phyloP scores from a whole-genome alignment of 1,284 basidiomycete species.

The Apiotrichum brassicae region DNA sequence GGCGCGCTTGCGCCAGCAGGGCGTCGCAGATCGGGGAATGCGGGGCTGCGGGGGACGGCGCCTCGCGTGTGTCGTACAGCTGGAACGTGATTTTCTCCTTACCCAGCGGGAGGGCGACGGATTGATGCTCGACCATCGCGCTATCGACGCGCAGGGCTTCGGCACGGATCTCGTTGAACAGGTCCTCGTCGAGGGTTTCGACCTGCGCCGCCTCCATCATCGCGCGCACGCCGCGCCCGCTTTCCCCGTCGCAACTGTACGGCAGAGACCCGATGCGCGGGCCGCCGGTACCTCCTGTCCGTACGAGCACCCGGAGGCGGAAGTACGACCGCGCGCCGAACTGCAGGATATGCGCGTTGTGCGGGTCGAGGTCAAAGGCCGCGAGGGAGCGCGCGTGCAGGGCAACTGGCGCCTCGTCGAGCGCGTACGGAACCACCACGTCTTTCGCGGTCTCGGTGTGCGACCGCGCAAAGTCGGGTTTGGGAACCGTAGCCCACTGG shows the following conservation, averaged over 20 bases:
- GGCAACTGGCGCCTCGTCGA: slow-evolving; percentile 35
- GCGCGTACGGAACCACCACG: slow-evolving; percentile 44
- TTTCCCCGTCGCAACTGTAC: slow-evolving; percentile 11
- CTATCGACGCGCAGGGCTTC: slow-evolving; percentile 22
- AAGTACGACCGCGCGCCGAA: slow-evolving; percentile 32
- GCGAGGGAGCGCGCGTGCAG: slow-evolving; percentile 34
- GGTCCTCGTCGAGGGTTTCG: slow-evolving; percentile 45
- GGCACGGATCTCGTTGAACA: slow-evolving; percentile 33
- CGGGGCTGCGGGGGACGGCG: neutral
- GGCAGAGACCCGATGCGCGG: neutral
- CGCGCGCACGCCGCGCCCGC: slow-evolving; percentile 13
- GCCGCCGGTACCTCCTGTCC: neutral
- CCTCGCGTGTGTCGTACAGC: slow-evolving; percentile 30
- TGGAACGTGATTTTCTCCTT: slow-evolving; percentile 28
- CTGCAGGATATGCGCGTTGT: slow-evolving; percentile 26
- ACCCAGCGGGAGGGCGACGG: slow-evolving; percentile 20
- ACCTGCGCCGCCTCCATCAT: slow-evolving; percentile 35
- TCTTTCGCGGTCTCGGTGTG: slow-evolving; percentile 33
- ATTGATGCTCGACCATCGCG: slow-evolving; percentile 18
- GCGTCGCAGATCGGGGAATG: slow-evolving; percentile 29
- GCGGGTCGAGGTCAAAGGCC: slow-evolving; percentile 41
- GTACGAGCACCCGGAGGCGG: slow-evolving; percentile 26
- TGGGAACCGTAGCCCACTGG: slow-evolving; percentile 40
- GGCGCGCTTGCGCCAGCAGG: slow-evolving; percentile 24
- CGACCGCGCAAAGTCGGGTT: slow-evolving; percentile 35